These are phyloP conservation scores for Quercus tomentella DNA, from an alignment of 331 rosid genomes.

Conservation along the genomic window DNA sequence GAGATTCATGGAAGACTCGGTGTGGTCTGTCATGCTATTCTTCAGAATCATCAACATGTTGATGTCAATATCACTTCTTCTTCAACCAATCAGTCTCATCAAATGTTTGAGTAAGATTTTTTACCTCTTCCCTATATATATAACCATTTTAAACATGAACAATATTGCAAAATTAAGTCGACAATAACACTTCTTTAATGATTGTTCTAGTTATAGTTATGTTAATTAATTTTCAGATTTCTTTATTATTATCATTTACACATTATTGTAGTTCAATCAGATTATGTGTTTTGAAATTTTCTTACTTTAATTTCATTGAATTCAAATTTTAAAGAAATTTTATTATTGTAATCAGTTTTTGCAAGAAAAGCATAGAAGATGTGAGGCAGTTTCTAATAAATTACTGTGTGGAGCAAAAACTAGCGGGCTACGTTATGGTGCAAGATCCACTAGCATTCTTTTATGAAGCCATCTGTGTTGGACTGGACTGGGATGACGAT, in stretches of 20 bases:
- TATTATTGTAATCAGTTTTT: conserved; percentile 35
- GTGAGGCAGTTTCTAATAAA: conserved; percentile 35
- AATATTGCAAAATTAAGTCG: no score
- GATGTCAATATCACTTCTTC: background rate
- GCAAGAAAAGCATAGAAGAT: conserved; percentile 31
- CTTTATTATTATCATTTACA: no score
- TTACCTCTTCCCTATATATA: no score
- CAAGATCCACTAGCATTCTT: conserved; percentile 49
- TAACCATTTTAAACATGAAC: no score
- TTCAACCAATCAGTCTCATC: conserved; percentile 21
- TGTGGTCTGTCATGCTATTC: conserved; percentile 52
- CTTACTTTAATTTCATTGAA: no score
- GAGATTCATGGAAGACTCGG: conserved; percentile 81
- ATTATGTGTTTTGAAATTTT: no score
- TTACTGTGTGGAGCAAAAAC: conserved; percentile 31
- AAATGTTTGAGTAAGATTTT: conserved; percentile 58
- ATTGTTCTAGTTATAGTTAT: no score
- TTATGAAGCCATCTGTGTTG: conserved; percentile 58
- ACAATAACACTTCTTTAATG: no score
- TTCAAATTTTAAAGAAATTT: background rate
- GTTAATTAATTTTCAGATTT: no score
- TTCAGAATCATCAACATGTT: conserved; percentile 2
- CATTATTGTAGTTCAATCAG: no score
- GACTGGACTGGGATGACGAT: conserved; percentile 43
- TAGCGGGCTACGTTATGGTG: conserved; percentile 27